Conservation (phyloP, 208 protist species). For the Leishmania braziliensis region DNA sequence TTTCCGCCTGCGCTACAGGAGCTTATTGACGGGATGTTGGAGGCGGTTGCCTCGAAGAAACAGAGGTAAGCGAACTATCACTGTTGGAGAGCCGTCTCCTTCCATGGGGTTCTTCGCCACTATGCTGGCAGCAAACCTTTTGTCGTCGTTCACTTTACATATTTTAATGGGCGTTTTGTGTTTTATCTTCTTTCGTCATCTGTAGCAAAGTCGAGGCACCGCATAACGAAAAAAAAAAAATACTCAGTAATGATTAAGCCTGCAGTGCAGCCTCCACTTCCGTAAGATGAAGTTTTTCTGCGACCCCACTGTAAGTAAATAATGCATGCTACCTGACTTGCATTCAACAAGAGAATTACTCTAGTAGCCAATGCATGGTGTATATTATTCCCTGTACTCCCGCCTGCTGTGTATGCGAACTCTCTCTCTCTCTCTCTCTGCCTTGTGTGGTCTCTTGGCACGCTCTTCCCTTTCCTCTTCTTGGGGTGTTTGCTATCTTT, state of each 20-base stretch:
- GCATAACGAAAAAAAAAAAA: not conserved
- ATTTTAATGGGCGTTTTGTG: not conserved
- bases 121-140: not conserved
- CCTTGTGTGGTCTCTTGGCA: not conserved
- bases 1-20: slow-evolving; percentile 66
- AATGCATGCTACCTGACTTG: not conserved
- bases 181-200: not conserved
- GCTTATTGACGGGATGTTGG: slow-evolving; percentile 48
- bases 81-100: not conserved
- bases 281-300: not conserved
- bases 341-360: not conserved
- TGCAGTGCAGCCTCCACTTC: not conserved
- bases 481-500: not conserved
- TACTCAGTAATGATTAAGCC: not conserved
- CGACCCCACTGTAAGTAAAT: not conserved
- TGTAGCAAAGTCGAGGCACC: not conserved
- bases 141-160: not conserved
- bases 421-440: not conserved
- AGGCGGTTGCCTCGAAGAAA: slow-evolving; percentile 17
- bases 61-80: not conserved
- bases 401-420: not conserved
- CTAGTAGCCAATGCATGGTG: too few relatives aligned
- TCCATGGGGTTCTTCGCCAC: not conserved
- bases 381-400: not conserved
- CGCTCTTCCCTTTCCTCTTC: not conserved